These are phyloP conservation scores for Fusarium ramigenum DNA, from an alignment of 2,329 filamentous ascomycete species.

Conservation along the genomic window DNA sequence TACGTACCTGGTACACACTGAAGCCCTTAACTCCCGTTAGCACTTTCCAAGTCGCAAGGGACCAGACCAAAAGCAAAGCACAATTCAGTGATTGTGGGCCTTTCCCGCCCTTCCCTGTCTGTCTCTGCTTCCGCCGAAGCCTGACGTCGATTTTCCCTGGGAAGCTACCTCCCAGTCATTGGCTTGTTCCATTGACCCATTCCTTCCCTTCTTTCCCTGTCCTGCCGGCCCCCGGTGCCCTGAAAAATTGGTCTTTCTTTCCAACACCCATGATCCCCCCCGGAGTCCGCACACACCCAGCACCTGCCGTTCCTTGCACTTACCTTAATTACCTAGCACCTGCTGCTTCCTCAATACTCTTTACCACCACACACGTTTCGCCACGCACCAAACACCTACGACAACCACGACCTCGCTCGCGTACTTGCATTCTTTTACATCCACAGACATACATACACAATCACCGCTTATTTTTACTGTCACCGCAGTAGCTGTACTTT, in stretches of 20 bases:
- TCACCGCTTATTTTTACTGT: conserved; percentile 32
- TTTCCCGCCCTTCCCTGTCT: conserved; percentile 28
- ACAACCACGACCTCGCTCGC: conserved; percentile 34
- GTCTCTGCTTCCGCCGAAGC: conserved; percentile 18
- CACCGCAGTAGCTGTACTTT: conserved; percentile 28
- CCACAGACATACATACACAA: conserved; percentile 18
- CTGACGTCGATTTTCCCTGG: conserved; percentile 34
- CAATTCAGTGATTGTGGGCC: conserved; percentile 33
- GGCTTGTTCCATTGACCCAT: conserved; percentile 20
- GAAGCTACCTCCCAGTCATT: conserved; percentile 14
- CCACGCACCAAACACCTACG: conserved; percentile 39
- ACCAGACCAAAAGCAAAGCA: conserved; percentile 29
- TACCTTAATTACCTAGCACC: conserved; percentile 41
- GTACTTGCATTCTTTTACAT: conserved; percentile 41
- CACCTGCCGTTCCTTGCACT: conserved; percentile 31
- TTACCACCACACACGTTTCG: conserved; percentile 42
- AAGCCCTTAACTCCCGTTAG: conserved; percentile 17
- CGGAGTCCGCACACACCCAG: conserved; percentile 24
- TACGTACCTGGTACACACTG: conserved; percentile 12
- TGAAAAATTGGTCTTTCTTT: conserved; percentile 41
- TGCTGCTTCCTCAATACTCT: conserved; percentile 34
- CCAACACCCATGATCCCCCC: conserved; percentile 31
- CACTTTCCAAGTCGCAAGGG: conserved; percentile 16
- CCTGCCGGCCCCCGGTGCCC: conserved; percentile 28
- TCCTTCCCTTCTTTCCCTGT: conserved; percentile 34